Conservation (phyloP, 2,329 filamentous ascomycete species). For the Hansfordia pulvinata region DNA sequence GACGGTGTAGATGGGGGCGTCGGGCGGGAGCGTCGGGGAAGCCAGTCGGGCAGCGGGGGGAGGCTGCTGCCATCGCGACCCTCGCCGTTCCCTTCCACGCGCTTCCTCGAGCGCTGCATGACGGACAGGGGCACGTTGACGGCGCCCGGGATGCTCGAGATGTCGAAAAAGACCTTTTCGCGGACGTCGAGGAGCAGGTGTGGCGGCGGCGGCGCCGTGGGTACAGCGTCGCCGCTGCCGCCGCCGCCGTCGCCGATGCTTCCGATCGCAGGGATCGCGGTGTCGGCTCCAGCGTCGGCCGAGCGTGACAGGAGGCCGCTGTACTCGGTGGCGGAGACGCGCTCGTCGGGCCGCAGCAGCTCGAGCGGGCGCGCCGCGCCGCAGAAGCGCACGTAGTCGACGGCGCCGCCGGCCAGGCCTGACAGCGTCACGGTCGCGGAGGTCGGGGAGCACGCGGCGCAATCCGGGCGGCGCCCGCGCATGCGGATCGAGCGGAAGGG, state of each 20-base stretch:
- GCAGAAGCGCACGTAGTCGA: constrained; percentile 83
- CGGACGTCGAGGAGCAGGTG: constrained; percentile 70
- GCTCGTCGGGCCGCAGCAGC: constrained; percentile 47
- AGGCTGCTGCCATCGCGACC: neutral
- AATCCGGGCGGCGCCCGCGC: constrained; percentile 53
- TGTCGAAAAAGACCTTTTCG: constrained; percentile 71
- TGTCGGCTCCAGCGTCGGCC: constrained; percentile 8
- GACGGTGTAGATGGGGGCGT: constrained; percentile 53
- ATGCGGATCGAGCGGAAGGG: constrained; percentile 65
- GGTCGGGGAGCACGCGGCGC: constrained; percentile 64
- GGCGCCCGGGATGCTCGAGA: constrained; percentile 63
- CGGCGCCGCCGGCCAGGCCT: constrained; percentile 46
- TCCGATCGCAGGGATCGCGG: too few species aligned
- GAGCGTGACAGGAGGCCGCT: constrained; percentile 16
- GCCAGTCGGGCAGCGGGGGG: too few species aligned
- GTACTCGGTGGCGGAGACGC: constrained; percentile 54
- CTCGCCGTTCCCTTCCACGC: constrained; percentile 5
- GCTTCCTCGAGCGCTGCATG: constrained; percentile 18
- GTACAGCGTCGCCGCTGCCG: neutral
- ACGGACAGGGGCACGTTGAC: constrained; percentile 60
- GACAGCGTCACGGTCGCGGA: constrained; percentile 47
- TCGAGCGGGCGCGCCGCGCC: constrained; percentile 43
- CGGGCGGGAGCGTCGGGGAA: constrained; percentile 19
- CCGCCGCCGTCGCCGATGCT: neutral
- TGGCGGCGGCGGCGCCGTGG: neutral